Evolutionary conservation across 352 stramenopile species (phyloP).

Genomic region (Phytopythium helicoides): DNA sequence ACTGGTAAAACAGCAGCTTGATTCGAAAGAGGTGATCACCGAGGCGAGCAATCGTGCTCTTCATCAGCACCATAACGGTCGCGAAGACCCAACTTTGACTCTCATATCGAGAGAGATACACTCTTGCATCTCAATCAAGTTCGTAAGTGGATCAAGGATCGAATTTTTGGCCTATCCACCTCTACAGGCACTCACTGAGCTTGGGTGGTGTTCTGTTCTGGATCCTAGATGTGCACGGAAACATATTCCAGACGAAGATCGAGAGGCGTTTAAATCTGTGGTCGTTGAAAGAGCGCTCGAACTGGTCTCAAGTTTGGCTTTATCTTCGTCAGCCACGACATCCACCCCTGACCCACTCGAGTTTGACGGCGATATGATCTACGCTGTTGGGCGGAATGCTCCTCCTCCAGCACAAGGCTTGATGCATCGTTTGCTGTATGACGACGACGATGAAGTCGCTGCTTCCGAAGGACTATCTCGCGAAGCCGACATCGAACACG

Average conservation of each 20-base stretch:
- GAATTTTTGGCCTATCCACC: slow-evolving; percentile 13
- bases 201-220: slow-evolving; percentile 39
- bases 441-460: slow-evolving; percentile 43
- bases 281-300: slow-evolving; percentile 17
- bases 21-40: slow-evolving; percentile 21
- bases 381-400: slow-evolving; percentile 12
- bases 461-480: slow-evolving; percentile 24
- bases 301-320: slow-evolving; percentile 12
- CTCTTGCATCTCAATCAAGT: slow-evolving; percentile 7
- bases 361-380: slow-evolving; percentile 36
- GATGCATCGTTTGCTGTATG: slow-evolving; percentile 51
- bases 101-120: background rate
- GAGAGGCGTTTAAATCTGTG: slow-evolving; percentile 17
- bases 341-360: slow-evolving; percentile 18
- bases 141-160: slow-evolving; percentile 9
- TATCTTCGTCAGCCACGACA: background rate
- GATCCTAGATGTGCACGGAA: slow-evolving; percentile 43
- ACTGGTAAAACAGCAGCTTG: slow-evolving; percentile 32
- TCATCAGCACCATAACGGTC: background rate
- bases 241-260: slow-evolving; percentile 37
- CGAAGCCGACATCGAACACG: slow-evolving; percentile 38
- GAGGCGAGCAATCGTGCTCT: slow-evolving; percentile 9
- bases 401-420: slow-evolving; percentile 20
- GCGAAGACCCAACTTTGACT: background rate
- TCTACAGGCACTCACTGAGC: slow-evolving; percentile 11